Evolutionary conservation across 2,329 filamentous ascomycete species (phyloP), one percentile per base, ranked within the genome.

Genomic region (Colletotrichum liaoningense): DNA sequence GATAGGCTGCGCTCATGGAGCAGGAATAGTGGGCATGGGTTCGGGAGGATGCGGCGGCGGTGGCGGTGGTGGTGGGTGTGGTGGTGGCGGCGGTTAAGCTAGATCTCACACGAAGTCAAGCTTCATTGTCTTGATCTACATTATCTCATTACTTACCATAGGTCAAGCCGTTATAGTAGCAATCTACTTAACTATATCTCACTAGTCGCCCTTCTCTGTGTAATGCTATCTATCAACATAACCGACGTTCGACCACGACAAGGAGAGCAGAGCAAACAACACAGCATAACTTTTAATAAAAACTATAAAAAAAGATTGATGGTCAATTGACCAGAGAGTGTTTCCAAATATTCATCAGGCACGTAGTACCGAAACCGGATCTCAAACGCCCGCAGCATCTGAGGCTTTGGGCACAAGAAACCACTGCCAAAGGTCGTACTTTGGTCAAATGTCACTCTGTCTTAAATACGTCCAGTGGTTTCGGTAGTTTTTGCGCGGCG

Each of bases 11-110:
- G 22, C 58, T 14, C 26, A 35, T n/a, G 33, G 22, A 5, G 46
- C 7, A 2, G 33, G 22, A 5, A 35, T 12, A 1, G 28, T 16
- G 1, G 70, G 14, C 6, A 22, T 35, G 5, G 35, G n/a, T 24
- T 6, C 4, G 6, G n/a, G 30, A 12, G 69, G 67, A 26, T 26
- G 49, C 5, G 49, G 52, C n/a, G 65, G 65, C 3, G 57, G 69
- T 5, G 65, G 65, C 3, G 57, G 69, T 5, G 69, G 69, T 8
- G 58, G 69, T 5, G 24, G 65, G 2, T 55, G 70, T 5, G 69
- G 69, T 30, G 59, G 69, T 19, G 65, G 69, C 11, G 52, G 65
- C 11, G 16, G 24, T 1, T 72, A 54, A 55, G n/a, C 22, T 5
- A 42, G 11, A n/a, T 8, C 14, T 1, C 5, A 4, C 7, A 24